Percentiles rank a stretch among this genome's conserved stretches.
phyloP scores from a whole-genome alignment of 78 protist species.

The Pelomyxa schiedti region DNA sequence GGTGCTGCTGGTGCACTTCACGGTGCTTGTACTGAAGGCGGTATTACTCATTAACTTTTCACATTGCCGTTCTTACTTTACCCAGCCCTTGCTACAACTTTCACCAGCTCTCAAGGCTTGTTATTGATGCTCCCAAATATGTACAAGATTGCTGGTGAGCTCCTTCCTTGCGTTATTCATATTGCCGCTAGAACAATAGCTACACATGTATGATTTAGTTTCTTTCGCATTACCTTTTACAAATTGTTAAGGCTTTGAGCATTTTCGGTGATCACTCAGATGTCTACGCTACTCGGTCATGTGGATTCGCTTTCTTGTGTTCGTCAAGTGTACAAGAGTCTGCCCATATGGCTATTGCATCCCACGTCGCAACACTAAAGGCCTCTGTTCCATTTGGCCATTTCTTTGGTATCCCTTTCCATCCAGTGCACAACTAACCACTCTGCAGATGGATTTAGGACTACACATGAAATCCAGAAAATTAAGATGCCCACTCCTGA shows the following conservation, averaged over 20 bases:
- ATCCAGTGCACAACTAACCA: background rate
- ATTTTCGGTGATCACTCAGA: background rate
- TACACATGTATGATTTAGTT: constrained; percentile 18
- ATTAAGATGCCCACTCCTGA: constrained; percentile 12
- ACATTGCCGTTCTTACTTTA: background rate
- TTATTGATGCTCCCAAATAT: constrained; percentile 68
- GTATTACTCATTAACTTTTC: background rate
- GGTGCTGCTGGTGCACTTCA: constrained; percentile 70
- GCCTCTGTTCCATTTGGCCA: constrained; percentile 48
- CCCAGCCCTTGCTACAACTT: constrained; percentile 44
- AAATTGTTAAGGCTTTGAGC: background rate
- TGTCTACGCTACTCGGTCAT: background rate
- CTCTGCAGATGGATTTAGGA: constrained; percentile 42
- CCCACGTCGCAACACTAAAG: constrained; percentile 48
- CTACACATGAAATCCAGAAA: constrained; percentile 42
- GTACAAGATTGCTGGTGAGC: constrained; percentile 69
- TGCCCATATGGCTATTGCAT: constrained; percentile 32
- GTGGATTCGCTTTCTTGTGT: background rate
- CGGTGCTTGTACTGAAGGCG: constrained; percentile 15
- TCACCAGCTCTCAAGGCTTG: constrained; percentile 61
- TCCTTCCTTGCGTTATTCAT: constrained; percentile 51
- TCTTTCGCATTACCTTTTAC: background rate
- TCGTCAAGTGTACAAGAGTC: background rate
- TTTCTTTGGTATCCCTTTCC: constrained; percentile 43
- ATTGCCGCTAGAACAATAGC: constrained; percentile 50